Conservation (phyloP, 805 yeast species). For the Grigorovia transvaalensis region DNA sequence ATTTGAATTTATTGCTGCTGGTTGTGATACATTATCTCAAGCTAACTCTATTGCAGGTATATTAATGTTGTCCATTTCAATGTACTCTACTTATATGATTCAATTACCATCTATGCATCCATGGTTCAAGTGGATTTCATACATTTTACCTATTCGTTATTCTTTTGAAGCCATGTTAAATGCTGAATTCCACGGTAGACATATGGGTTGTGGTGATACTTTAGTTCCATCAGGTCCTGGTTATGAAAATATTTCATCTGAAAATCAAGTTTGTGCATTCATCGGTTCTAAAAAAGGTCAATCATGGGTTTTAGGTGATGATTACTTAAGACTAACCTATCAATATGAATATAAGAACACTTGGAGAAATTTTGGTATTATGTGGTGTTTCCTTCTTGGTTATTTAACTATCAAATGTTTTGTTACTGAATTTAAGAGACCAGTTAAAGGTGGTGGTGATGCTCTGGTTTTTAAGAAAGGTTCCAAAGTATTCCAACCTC, state of each 20-base stretch:
- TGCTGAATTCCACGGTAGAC: constrained; percentile 19
- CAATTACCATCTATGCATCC: constrained; percentile 50
- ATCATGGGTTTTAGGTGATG: constrained; percentile 45
- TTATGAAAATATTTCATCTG: constrained; percentile 32
- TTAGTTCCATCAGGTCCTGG: constrained; percentile 49
- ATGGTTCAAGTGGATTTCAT: constrained; percentile 59
- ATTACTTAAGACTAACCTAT: constrained; percentile 40
- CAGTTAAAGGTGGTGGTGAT: constrained; percentile 26
- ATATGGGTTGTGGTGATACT: constrained; percentile 24
- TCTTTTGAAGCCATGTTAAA: constrained; percentile 44
- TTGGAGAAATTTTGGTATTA: constrained; percentile 76
- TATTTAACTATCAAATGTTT: constrained; percentile 15
- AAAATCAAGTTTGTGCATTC: constrained; percentile 43
- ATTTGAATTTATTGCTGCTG: constrained; percentile 45
- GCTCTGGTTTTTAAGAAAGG: constrained; percentile 44
- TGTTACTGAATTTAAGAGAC: constrained; percentile 18
- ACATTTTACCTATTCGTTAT: constrained; percentile 43
- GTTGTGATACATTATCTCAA: constrained; percentile 36
- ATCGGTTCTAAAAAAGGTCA: constrained; percentile 53
- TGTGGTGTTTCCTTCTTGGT: constrained; percentile 36
- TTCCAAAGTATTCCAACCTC: constrained; percentile 21
- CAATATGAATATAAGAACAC: constrained; percentile 46
- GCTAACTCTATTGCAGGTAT: constrained; percentile 53
- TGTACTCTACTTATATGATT: constrained; percentile 54
- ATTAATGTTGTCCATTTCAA: constrained; percentile 35